Evolutionary conservation across 2,329 filamentous ascomycete genomes (phyloP), one percentile per base, ranked within the genome.

Genomic region (Cadophora luteo-olivacea): DNA sequence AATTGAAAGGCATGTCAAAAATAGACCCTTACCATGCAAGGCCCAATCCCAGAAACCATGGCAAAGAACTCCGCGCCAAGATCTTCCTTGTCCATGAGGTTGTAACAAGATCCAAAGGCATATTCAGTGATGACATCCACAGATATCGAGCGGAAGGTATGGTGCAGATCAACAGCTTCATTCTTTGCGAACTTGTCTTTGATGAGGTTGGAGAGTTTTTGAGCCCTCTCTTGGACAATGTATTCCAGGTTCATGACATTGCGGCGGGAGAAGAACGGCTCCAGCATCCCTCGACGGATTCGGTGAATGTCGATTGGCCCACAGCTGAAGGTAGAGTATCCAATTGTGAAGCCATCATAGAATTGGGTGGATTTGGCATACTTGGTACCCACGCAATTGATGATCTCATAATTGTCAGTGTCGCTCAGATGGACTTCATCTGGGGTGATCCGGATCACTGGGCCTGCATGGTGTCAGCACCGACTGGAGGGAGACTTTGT

Each of bases 121-220:
- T 78, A 79, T n/a, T 78, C 74, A 8, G 75, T 74, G 38, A 77
- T 76, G 24, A 78, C 69, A 65, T 78, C 77, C 14, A 75, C 70
- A 0, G 73, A 75, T 12, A 79, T 65, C 14, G 75, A 70, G 48
- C 75, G 72, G 63, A 75, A 76, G 25, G 67, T 73, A 61, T 75
- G 72, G 62, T 76, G 71, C 16, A 77, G 62, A 66, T 78, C 74
- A 22, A 78, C 62, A 69, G 49, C 55, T 60, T 73, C 25, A 25
- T 61, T 36, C 45, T 64, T 62, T 0, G 67, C 52, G 19, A 76
- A 68, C 22, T 60, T 70, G 1, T 58, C 33, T 24, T 54, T 51
- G 4, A 73, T 63, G 11, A 70, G 55, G 3, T 51, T 12, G 29
- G 54, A 66, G 2, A 78, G 69, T 51, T 75, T 76, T 7, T 65